Conservation (phyloP, 2,329 filamentous ascomycete species). For the Ambrosiella cleistominuta region DNA sequence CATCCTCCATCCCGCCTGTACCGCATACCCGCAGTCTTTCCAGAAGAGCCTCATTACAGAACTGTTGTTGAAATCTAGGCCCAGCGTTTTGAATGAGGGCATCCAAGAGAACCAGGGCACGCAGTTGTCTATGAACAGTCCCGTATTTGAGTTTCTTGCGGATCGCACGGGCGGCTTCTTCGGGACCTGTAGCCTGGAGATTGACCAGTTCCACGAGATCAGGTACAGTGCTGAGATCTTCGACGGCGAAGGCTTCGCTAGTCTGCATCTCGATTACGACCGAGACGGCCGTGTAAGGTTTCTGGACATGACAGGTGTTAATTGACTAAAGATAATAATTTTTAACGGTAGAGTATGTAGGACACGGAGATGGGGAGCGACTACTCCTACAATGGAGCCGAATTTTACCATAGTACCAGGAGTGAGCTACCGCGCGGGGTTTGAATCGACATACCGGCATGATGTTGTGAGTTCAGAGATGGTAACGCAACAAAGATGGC, state of each 20-base stretch:
- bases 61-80: conserved; percentile 65
- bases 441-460: no score
- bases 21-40: conserved; percentile 80
- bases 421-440: no score
- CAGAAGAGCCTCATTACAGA: conserved; percentile 78
- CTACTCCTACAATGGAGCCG: no score
- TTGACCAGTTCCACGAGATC: conserved; percentile 89
- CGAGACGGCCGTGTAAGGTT: conserved; percentile 85
- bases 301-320: conserved; percentile 23
- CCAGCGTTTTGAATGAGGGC: conserved; percentile 91
- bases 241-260: conserved; percentile 73
- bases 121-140: conserved; percentile 77
- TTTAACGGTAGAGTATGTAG: no score
- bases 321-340: neutral
- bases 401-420: no score
- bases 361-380: no score
- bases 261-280: conserved; percentile 84
- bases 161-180: conserved; percentile 77
- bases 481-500: no score
- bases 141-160: conserved; percentile 99
- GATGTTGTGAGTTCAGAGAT: no score
- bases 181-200: conserved; percentile 69
- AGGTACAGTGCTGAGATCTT: conserved; percentile 79
- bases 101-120: conserved; percentile 76
- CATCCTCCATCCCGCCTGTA: conserved; percentile 68